A percentile compares a stretch with the other conserved stretches of the same genome.
phyloP scores from a whole-genome alignment of 768 basidiomycete genomes.

The Lactarius hatsudake region DNA sequence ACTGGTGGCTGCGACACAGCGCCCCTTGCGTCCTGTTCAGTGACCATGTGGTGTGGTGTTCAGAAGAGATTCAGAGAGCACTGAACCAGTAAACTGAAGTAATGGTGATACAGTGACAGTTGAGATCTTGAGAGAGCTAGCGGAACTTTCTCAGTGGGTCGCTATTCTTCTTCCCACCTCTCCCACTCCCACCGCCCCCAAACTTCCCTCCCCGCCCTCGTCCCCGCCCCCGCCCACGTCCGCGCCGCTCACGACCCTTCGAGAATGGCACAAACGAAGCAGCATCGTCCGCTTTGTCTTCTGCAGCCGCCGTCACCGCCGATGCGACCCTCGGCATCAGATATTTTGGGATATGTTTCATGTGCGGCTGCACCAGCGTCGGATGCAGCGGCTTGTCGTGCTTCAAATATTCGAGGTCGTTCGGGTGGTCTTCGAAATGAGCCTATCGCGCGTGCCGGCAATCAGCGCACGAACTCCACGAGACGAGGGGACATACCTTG shows the following conservation, averaged over 20 bases:
- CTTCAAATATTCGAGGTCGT: conserved; percentile 86
- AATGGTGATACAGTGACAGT: background rate
- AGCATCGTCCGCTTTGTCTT: conserved; percentile 28
- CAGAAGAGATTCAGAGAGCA: background rate
- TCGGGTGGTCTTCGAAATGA: conserved; percentile 96
- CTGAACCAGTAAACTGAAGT: background rate
- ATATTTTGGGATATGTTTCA: conserved; percentile 95
- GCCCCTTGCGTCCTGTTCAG: background rate
- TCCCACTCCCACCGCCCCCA: conserved; percentile 42
- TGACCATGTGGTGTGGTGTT: background rate
- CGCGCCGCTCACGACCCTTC: conserved; percentile 46
- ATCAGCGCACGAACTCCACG: background rate
- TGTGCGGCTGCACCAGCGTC: conserved; percentile 83
- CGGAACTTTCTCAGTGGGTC: conserved; percentile 80
- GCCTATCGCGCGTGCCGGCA: conserved; percentile 50
- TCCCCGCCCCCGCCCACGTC: conserved; percentile 52
- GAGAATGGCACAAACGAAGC: conserved; percentile 73
- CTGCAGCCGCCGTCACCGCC: conserved; percentile 43
- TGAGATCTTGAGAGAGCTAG: conserved; percentile 4
- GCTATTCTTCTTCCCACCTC: conserved; percentile 52
- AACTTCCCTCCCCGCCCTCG: conserved; percentile 46
- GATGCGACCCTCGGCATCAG: conserved; percentile 75
- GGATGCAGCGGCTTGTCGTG: conserved; percentile 96
- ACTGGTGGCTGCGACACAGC: background rate
- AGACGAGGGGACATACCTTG: conserved; percentile 55